phyloP scores from a whole-genome alignment of 345 rosid genomes.

The Linum trigynum region DNA sequence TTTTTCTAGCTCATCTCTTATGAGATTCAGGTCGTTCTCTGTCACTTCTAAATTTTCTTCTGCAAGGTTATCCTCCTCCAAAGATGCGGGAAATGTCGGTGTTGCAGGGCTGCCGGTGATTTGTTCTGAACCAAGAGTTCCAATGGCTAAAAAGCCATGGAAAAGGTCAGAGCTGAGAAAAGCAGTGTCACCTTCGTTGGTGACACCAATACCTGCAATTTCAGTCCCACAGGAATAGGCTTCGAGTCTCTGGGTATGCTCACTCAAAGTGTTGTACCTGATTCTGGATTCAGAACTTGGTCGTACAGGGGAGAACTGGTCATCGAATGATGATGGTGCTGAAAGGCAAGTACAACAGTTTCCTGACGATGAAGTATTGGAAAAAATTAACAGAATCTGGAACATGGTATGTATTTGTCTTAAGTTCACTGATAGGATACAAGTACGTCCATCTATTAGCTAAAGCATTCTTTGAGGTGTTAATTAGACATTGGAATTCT shows the following conservation, averaged over 20 bases:
- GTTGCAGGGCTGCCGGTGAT: slow-evolving; percentile 46
- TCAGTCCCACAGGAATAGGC: slow-evolving; percentile 27
- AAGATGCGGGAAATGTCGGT: slow-evolving; percentile 52
- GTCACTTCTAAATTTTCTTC: slow-evolving; percentile 44
- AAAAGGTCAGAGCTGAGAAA: slow-evolving; percentile 39
- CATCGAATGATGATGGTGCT: slow-evolving; percentile 38
- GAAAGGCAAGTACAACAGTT: slow-evolving; percentile 45
- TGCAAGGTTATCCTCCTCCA: slow-evolving; percentile 24
- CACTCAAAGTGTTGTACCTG: slow-evolving; percentile 27
- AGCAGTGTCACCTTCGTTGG: slow-evolving; percentile 29
- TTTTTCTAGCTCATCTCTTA: slow-evolving; percentile 55
- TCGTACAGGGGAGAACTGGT: slow-evolving; percentile 25
- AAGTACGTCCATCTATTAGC: slow-evolving; percentile 8
- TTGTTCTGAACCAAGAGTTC: slow-evolving; percentile 69
- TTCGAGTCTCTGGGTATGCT: slow-evolving; percentile 32
- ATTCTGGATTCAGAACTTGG: slow-evolving; percentile 35
- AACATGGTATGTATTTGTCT: not conserved
- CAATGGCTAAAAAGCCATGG: slow-evolving; percentile 80
- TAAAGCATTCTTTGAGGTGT: slow-evolving; percentile 3
- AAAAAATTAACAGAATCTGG: slow-evolving; percentile 15
- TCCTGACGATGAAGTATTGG: slow-evolving; percentile 39
- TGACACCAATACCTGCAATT: slow-evolving; percentile 16
- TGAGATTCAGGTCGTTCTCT: slow-evolving; percentile 50
- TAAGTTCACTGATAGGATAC: not conserved
- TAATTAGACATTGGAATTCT: not conserved